These are phyloP conservation scores for Mariannaea sp. DNA, from an alignment of 2,329 filamentous ascomycete genomes.

Conservation along the genomic window DNA sequence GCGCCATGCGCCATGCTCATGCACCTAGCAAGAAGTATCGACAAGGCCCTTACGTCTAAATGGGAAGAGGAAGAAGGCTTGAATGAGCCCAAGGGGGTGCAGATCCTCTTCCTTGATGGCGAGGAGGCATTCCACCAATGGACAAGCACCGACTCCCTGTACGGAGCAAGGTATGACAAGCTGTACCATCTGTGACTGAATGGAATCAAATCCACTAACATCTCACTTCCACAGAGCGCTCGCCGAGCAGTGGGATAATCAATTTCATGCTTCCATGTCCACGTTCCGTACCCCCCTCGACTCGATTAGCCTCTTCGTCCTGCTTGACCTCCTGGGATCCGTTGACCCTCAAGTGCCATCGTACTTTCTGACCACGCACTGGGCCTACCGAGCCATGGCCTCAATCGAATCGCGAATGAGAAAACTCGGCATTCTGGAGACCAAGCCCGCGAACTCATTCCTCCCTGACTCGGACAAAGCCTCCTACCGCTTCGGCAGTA, in stretches of 20 bases:
- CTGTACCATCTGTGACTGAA: background rate
- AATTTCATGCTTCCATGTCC: constrained; percentile 71
- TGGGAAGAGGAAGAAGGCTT: constrained; percentile 67
- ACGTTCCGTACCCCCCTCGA: constrained; percentile 74
- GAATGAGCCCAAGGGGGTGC: constrained; percentile 80
- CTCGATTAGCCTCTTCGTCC: constrained; percentile 84
- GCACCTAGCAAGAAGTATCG: constrained; percentile 81
- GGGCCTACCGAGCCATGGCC: constrained; percentile 84
- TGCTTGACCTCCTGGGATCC: constrained; percentile 86
- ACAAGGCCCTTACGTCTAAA: constrained; percentile 77
- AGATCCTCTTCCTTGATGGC: constrained; percentile 88
- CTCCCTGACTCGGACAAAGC: constrained; percentile 66
- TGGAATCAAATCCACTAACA: constrained; percentile 11
- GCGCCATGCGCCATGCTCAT: constrained; percentile 93
- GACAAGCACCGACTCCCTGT: constrained; percentile 82
- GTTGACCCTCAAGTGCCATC: constrained; percentile 74
- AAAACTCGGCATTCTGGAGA: constrained; percentile 67
- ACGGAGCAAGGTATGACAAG: constrained; percentile 73
- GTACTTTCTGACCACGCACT: constrained; percentile 89
- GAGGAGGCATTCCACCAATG: constrained; percentile 89
- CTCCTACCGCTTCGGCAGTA: constrained; percentile 51
- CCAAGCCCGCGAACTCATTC: constrained; percentile 58
- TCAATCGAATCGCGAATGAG: constrained; percentile 75
- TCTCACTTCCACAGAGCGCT: constrained; percentile 62
- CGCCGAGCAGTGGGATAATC: constrained; percentile 78